Evolutionary conservation across 2,329 filamentous ascomycete species (phyloP), one percentile per base, ranked within the genome.

Genomic region (Xylariaceae sp.): DNA sequence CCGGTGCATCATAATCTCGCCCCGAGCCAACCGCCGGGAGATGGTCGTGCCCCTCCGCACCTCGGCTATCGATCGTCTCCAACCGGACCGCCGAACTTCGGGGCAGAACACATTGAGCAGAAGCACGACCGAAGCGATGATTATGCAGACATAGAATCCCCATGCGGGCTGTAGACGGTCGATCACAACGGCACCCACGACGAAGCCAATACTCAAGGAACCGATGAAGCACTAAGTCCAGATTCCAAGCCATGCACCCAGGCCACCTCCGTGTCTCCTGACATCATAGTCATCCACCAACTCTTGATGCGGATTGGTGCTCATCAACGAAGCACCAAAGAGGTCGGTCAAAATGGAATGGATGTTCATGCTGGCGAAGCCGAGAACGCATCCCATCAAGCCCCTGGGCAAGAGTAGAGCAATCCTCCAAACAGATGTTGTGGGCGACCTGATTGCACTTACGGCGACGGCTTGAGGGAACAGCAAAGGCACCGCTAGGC

Each of bases 201-300:
- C 71, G 63, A 91, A 92, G 0, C 89, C 88, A 36, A 90, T 65
- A 0, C 83, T 82, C 18, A 91, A 75, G 18, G 87, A 89, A 6
- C 84, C 86, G 60, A 89, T 83, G 69, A 82, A 88, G 65, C 86
- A 89, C 83, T 86, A 92, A 0, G 86, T 85, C 87, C 88, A 91
- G 49, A 88, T 76, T 1, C 87, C 86, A 10, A 90, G 75, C 89
- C 88, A 92, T n/a, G 88, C 73, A 0, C 89, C 89, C 73, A 91
- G 85, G 0, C 89, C 88, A 12, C 88, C 87, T 7, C 89, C 89
- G 63, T 90, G 86, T 39, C 88, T 77, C 49, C 88, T 81, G 16
- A 88, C 80, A 66, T 91, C 88, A 59, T 81, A 82, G 12, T 78
- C 71, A 51, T 86, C 79, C 1, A 87, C 84, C 17, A 87, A 71